Percentiles rank a stretch among this genome's conserved stretches.
These are phyloP conservation scores for Waltiozyma solani DNA, from an alignment of 1,139 yeast species.

Conservation along the genomic window DNA sequence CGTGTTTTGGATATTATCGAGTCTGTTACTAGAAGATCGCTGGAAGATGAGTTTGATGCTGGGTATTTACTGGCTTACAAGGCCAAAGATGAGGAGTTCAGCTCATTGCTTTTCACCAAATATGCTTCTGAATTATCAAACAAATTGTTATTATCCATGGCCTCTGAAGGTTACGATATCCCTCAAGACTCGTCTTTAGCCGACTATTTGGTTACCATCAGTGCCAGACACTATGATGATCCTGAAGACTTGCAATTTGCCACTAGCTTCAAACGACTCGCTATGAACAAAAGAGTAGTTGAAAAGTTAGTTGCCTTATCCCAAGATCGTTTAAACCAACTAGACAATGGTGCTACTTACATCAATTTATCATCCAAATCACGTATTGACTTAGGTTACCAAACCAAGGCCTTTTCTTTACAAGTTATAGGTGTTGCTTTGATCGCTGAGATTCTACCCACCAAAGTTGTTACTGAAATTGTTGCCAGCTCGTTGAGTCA, in stretches of 20 bases:
- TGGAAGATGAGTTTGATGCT: conserved; percentile 17
- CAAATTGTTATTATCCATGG: conserved; percentile 7
- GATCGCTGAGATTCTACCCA: conserved; percentile 17
- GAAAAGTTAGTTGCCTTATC: conserved; percentile 23
- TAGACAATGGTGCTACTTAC: conserved; percentile 35
- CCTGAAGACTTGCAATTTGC: conserved; percentile 7
- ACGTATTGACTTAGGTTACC: conserved; percentile 30
- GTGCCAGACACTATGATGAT: conserved; percentile 13
- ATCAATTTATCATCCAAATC: conserved; percentile 27
- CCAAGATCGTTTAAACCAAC: conserved; percentile 21
- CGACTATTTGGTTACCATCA: conserved; percentile 9
- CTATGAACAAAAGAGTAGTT: conserved; percentile 15
- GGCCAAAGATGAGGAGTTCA: conserved; percentile 17
- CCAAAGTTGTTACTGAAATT: conserved; percentile 6
- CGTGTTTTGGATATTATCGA: conserved; percentile 14
- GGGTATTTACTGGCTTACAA: conserved; percentile 17
- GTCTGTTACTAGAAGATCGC: conserved; percentile 6
- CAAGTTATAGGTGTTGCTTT: conserved; percentile 33
- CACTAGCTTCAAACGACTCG: not conserved
- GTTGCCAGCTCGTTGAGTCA: conserved; percentile 13
- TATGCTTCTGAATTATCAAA: conserved; percentile 12
- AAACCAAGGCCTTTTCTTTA: conserved; percentile 31
- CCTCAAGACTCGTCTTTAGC: conserved; percentile 7
- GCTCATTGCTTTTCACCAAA: conserved; percentile 15
- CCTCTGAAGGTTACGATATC: conserved; percentile 1